Percentiles rank a stretch among this genome's conserved stretches.
Evolutionary conservation across 1,284 basidiomycete genomes (phyloP).

Genomic region (Coniferiporia sulphurascens): DNA sequence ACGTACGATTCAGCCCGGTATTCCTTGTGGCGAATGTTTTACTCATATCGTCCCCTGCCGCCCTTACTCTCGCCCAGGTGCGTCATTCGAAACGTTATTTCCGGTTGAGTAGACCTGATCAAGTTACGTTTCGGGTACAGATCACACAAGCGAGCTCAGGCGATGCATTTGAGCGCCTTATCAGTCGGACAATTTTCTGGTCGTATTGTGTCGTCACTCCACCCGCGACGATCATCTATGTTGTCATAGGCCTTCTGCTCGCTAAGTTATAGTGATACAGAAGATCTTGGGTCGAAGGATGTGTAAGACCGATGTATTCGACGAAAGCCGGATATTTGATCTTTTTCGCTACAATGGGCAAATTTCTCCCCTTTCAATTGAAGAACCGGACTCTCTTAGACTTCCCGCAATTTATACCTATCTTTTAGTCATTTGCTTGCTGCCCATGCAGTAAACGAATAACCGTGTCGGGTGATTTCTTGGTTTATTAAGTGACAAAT

Average conservation of each 20-base stretch:
- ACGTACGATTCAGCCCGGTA: constrained; percentile 52
- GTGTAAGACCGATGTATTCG: not conserved
- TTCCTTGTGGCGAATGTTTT: constrained; percentile 80
- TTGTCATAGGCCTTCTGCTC: constrained; percentile 66
- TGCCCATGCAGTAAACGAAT: too few relatives aligned
- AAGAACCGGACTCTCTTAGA: too few relatives aligned
- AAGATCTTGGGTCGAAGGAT: not conserved
- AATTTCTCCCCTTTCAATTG: too few relatives aligned
- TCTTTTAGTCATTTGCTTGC: too few relatives aligned
- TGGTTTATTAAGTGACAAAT: too few relatives aligned
- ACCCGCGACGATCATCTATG: constrained; percentile 69
- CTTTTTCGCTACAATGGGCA: not conserved
- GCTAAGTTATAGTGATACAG: constrained; percentile 37
- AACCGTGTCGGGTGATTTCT: too few relatives aligned
- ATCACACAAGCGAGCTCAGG: constrained; percentile 86
- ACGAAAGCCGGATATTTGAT: not conserved
- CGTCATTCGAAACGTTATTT: constrained; percentile 19
- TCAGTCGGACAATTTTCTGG: constrained; percentile 82
- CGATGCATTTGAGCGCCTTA: constrained; percentile 87
- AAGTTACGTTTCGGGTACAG: constrained; percentile 33
- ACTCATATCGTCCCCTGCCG: constrained; percentile 75
- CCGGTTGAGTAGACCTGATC: not conserved
- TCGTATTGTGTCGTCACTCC: constrained; percentile 80
- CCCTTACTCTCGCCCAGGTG: constrained; percentile 76
- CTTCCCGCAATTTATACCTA: too few relatives aligned